Percentiles rank a stretch among this genome's conserved stretches.
Conservation (phyloP, 306 rosid genomes). For the Quercus ilex region DNA sequence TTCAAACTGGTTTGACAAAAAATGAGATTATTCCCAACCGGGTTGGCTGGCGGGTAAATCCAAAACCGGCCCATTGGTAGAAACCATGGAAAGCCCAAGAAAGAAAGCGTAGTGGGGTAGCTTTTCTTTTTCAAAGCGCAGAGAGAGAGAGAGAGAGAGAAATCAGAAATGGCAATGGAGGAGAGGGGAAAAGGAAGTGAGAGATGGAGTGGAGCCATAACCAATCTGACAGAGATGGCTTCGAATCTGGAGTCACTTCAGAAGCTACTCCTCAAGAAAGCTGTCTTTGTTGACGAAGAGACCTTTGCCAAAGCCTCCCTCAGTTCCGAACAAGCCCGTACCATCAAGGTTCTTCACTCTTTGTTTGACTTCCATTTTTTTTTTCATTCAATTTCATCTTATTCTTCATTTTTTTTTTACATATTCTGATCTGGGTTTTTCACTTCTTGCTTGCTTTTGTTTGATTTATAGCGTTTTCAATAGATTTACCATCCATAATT, state of each 20-base stretch:
- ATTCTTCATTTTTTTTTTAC: background rate
- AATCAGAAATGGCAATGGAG: constrained; percentile 39
- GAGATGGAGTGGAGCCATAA: constrained; percentile 86
- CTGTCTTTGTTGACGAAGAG: constrained; percentile 84
- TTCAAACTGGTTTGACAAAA: no score
- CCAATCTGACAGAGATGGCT: constrained; percentile 83
- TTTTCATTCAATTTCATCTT: background rate
- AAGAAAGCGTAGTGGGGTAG: background rate
- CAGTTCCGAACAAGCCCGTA: constrained; percentile 83
- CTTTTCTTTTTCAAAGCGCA: background rate
- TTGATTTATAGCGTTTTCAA: background rate
- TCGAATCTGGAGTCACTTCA: constrained; percentile 80
- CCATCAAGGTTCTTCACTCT: constrained; percentile 52
- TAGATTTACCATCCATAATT: background rate
- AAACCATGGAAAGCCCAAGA: background rate
- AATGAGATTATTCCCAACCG: no score
- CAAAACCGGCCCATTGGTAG: background rate
- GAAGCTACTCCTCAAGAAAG: constrained; percentile 76
- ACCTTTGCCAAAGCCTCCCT: constrained; percentile 86
- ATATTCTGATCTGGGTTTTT: background rate
- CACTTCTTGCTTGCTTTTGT: background rate
- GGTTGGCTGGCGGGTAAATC: background rate
- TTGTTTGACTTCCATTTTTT: background rate
- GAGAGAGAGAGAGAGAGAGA: no score
- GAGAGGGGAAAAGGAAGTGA: constrained; percentile 64